Conservation (phyloP, 169 alveolate species). For the Eimeria mitis region DNA sequence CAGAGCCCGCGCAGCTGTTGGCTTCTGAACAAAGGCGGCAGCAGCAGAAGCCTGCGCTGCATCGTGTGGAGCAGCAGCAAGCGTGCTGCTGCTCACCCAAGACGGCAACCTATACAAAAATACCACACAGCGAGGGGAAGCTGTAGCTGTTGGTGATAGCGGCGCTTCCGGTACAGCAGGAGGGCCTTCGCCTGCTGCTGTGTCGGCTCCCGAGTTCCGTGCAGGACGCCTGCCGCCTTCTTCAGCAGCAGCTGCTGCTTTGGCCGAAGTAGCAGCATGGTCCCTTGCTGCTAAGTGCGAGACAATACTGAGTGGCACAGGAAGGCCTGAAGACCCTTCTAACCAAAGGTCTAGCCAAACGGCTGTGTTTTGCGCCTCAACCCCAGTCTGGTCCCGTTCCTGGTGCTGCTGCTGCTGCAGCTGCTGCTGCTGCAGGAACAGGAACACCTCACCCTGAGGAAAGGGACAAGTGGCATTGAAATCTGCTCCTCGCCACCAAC, state of each 20-base stretch:
- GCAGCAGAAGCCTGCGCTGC: conserved; percentile 73
- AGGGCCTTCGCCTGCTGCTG: conserved; percentile 41
- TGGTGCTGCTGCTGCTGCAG: conserved; percentile 33
- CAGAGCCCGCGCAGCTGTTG: conserved; percentile 47
- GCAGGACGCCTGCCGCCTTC: not conserved
- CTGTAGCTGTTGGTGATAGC: conserved; percentile 5
- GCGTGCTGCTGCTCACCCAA: conserved; percentile 57
- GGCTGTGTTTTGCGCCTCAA: not conserved
- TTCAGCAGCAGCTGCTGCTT: conserved; percentile 14
- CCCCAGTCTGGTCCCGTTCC: not conserved
- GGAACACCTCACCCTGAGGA: not conserved
- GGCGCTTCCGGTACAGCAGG: conserved; percentile 18
- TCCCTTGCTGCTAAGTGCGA: not conserved
- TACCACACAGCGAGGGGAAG: conserved; percentile 54
- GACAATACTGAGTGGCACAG: conserved; percentile 18
- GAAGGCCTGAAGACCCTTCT: conserved; percentile 37
- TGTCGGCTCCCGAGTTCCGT: conserved; percentile 16
- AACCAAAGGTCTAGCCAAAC: conserved; percentile 57
- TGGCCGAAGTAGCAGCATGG: not conserved
- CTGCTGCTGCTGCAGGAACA: not conserved
- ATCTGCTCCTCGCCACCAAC: conserved; percentile 56
- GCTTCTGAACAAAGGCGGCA: conserved; percentile 47
- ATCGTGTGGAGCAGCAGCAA: conserved; percentile 65
- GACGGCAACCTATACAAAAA: conserved; percentile 30
- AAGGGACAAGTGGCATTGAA: conserved; percentile 23